phyloP scores from a whole-genome alignment of 2,329 filamentous ascomycete genomes.

The Aureobasidium leucospermi region DNA sequence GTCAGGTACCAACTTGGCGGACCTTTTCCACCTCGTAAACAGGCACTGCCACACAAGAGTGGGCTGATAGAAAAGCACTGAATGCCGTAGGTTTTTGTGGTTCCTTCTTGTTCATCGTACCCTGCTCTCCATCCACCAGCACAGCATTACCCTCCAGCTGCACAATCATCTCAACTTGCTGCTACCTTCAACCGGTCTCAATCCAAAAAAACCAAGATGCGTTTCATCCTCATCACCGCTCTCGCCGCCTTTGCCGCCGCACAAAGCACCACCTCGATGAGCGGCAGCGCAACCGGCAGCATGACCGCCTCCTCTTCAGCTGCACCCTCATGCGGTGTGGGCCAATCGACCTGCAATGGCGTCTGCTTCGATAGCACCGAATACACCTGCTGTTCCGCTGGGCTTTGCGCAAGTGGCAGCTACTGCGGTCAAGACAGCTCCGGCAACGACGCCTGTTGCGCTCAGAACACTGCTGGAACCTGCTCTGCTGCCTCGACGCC shows the following conservation, averaged over 20 bases:
- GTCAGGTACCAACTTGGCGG: slow-evolving; percentile 7
- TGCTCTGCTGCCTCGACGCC: slow-evolving; percentile 11
- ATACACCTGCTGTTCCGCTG: slow-evolving; percentile 9
- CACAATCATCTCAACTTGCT: background rate
- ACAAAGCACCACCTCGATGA: slow-evolving; percentile 7
- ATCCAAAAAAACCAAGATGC: background rate
- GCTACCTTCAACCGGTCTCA: background rate
- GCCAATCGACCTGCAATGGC: slow-evolving; percentile 12
- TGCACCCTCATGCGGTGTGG: slow-evolving; percentile 6
- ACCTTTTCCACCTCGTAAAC: background rate
- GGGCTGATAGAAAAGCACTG: background rate
- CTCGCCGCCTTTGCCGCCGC: slow-evolving; percentile 4
- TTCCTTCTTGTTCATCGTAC: background rate
- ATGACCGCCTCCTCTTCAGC: slow-evolving; percentile 2
- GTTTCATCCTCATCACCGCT: slow-evolving; percentile 7
- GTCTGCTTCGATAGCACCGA: slow-evolving; percentile 8
- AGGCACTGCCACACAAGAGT: background rate
- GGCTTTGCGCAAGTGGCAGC: slow-evolving; percentile 7
- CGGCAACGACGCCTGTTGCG: slow-evolving; percentile 13
- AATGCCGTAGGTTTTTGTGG: background rate
- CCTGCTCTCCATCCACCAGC: background rate
- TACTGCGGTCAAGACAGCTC: slow-evolving; percentile 11
- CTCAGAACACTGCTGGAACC: slow-evolving; percentile 12
- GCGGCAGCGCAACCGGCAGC: slow-evolving; percentile 8
- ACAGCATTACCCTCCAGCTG: background rate